Evolutionary conservation across 192 early-diverging fungal species (phyloP), one percentile per base, ranked within the genome.

Genomic region (Backusella westeae): DNA sequence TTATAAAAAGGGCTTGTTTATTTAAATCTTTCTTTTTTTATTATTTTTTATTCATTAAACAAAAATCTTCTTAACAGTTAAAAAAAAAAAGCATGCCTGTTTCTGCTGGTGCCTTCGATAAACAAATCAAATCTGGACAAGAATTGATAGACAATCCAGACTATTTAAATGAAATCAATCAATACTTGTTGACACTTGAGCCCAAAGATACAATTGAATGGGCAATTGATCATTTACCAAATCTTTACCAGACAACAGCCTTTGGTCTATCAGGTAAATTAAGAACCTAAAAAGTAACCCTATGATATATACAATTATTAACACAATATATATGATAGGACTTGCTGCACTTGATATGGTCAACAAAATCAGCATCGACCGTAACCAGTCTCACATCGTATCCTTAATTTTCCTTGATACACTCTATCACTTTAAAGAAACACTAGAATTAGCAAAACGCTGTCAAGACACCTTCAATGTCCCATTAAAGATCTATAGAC

Each of bases 351-450:
- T 93, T 42, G 94, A 98, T 84, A 93, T 98, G 85, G 88, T 96
- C 72, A 85, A 84, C 71, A 90, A 93, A 70, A 88, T 94, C 67
- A 87, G 85, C 71, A 76, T 86, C 35, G 86, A 91, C 56, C 76
- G 73, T 19, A 32, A 75, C 19, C 82, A 87, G 49, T 66, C 72
- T 5, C 88, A 92, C 76, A 84, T 85, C 5, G 86, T 95, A 1
- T 92, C 93, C 12, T 83, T 97, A 26, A 94, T 98, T 79, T 98
- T 98, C 73, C 83, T 98, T 71, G 97, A 98, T 84, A 98, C 97
- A 6, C 85, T 98, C 53, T 94, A 98, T 80, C 95, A 98, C 84
- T 98, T 98, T 86, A 81, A 89, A 68, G 97, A 98, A 77, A 98
- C 97, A 32, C 76, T 97, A 21, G 91, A 93, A 10, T 84, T 98